A percentile compares a stretch with the other conserved stretches of the same genome.
These are phyloP conservation scores for Fragosphaeria purpurea DNA, from an alignment of 2,329 filamentous ascomycete species.

Conservation along the genomic window DNA sequence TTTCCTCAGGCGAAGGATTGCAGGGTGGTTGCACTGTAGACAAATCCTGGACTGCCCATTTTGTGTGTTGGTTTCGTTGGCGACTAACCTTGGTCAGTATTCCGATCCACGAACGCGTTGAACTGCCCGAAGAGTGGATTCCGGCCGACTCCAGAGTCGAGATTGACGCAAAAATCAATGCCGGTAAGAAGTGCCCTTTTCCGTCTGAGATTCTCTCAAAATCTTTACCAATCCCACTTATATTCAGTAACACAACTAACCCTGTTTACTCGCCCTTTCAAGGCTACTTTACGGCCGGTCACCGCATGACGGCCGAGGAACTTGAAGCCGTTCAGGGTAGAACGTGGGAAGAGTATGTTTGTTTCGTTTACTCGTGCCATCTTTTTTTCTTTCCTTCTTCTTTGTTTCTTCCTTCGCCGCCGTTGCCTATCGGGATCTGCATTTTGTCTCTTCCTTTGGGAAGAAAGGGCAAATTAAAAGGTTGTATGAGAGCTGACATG, in stretches of 20 bases:
- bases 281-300: constrained; percentile 75
- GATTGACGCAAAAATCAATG: constrained; percentile 97
- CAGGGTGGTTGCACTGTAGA: no score
- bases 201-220: no score
- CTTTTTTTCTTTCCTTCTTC: neutral
- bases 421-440: neutral
- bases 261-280: neutral
- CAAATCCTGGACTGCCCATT: no score
- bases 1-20: no score
- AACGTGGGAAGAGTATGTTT: constrained; percentile 74
- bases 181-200: constrained; percentile 50
- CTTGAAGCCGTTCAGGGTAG: constrained; percentile 77
- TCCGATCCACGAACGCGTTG: constrained; percentile 79
- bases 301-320: constrained; percentile 80
- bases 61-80: no score
- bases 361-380: neutral
- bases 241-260: no score
- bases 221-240: no score
- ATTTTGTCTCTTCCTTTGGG: neutral
- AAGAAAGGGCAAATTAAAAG: constrained; percentile 9
- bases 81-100: constrained; percentile 38
- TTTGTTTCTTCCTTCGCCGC: constrained; percentile 6
- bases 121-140: constrained; percentile 88
- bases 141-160: constrained; percentile 94
- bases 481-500: constrained; percentile 18